Percentiles rank a stretch among this genome's conserved stretches.
phyloP scores from a whole-genome alignment of 2,329 filamentous ascomycete species.

The Aspergillus fumigatus region DNA sequence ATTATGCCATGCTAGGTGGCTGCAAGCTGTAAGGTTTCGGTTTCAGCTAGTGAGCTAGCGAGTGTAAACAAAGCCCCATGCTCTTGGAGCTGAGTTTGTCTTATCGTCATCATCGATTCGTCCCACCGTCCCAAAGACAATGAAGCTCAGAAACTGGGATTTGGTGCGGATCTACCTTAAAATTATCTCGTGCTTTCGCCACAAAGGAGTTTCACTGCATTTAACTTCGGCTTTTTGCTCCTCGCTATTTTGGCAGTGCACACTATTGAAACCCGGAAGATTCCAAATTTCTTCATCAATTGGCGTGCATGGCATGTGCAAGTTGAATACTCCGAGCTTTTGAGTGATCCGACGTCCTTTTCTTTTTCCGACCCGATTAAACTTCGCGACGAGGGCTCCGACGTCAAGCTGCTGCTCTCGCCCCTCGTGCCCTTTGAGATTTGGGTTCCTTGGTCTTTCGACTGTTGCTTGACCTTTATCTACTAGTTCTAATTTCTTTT shows the following conservation, averaged over 20 bases:
- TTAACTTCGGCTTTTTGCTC: too few relatives aligned
- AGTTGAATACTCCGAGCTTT: neutral
- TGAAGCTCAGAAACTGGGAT: neutral
- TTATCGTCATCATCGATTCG: neutral
- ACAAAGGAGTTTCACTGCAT: too few relatives aligned
- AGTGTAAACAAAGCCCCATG: neutral
- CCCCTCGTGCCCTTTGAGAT: neutral
- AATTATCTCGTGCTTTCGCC: too few relatives aligned
- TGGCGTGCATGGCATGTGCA: neutral
- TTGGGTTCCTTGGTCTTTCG: neutral
- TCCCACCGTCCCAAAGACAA: neutral
- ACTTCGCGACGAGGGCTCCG: neutral
- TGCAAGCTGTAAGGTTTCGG: too few relatives aligned
- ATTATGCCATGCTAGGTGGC: too few relatives aligned
- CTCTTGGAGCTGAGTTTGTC: neutral
- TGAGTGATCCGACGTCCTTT: neutral
- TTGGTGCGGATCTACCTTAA: neutral
- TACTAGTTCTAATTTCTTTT: neutral
- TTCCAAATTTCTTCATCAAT: neutral
- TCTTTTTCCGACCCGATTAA: neutral
- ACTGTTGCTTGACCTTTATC: neutral
- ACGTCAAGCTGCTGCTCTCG: neutral
- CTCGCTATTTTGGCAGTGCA: neutral
- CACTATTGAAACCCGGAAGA: neutral
- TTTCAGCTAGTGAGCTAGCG: neutral